Evolutionary conservation across 495 filamentous ascomycete species (phyloP), one percentile per base, ranked within the genome.

Genomic region (Evernia prunastri): DNA sequence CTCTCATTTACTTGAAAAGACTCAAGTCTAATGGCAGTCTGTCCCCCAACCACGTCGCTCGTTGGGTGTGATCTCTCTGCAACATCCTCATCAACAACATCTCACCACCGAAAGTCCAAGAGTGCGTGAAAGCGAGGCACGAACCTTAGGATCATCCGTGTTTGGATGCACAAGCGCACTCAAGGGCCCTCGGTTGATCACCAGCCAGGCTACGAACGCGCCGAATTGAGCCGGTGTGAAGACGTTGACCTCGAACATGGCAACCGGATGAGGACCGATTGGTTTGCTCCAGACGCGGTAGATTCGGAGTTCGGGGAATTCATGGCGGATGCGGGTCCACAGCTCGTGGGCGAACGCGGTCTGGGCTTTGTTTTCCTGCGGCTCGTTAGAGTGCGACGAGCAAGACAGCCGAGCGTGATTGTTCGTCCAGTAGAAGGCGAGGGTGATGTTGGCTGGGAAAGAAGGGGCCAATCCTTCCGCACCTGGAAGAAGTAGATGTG

Each of bases 161-260:
- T 96, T 95, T 0, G 92, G 90, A 72, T 96, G 92, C 9, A 96
- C 70, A 61, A 96, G 74, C 3, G 76, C 92, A 56, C 86, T 90
- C 61, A 96, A 73, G 36, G 91, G 91, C 0, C 92, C 92, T 2
- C 92, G 82, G 70, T 92, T 86, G 61, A 96, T 85, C 33, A 90
- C 81, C 51, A 96, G 77, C 92, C 92, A 96, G 0, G 87, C 79
- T 27, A 96, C 73, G 67, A 96, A 93, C 0, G 91, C 92, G 4
- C 91, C 91, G 68, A 96, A 94, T 72, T 96, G 89, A 8, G 85
- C 84, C 0, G 92, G 92, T 0, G 86, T 90, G 72, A 92, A 89
- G 35, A 96, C 43, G 66, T 94, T 94, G 20, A 96, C 92, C 73
- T 96, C 92, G 67, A 96, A 83, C 92, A 96, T 96, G 54, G 85